A percentile compares a stretch with the other conserved stretches of the same genome.
These are phyloP conservation scores for Schwanniomyces pseudopolymorphus DNA, from an alignment of 805 yeast species.

Conservation along the genomic window DNA sequence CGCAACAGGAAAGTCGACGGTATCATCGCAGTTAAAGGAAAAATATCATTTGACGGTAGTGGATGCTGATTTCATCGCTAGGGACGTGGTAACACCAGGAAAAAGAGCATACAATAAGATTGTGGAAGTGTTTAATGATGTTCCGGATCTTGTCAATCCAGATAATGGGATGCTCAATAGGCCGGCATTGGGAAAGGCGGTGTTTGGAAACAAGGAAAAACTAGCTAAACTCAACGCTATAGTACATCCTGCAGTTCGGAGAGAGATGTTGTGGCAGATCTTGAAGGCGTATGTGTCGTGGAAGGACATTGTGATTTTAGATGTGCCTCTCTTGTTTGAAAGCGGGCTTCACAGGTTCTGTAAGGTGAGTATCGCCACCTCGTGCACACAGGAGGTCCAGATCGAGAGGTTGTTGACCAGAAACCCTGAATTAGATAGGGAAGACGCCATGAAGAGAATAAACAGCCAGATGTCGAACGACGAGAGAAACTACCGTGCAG, in stretches of 20 bases:
- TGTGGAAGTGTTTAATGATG: conserved; percentile 54
- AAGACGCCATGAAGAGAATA: conserved; percentile 74
- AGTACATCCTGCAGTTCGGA: conserved; percentile 84
- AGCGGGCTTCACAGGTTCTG: conserved; percentile 69
- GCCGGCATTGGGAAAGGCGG: conserved; percentile 70
- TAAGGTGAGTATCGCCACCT: conserved; percentile 66
- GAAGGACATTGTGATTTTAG: conserved; percentile 65
- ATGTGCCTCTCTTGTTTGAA: conserved; percentile 90
- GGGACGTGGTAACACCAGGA: conserved; percentile 83
- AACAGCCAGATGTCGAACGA: conserved; percentile 70
- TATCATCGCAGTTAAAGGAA: conserved; percentile 56
- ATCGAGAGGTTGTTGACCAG: conserved; percentile 60
- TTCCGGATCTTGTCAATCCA: conserved; percentile 49
- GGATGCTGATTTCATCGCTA: conserved; percentile 91
- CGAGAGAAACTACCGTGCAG: conserved; percentile 59
- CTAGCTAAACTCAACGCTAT: conserved; percentile 64
- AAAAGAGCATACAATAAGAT: conserved; percentile 66
- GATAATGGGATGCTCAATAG: conserved; percentile 58
- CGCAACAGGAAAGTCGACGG: conserved; percentile 96
- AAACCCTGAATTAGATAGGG: conserved; percentile 61
- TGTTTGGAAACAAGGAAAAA: conserved; percentile 66
- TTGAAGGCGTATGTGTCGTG: conserved; percentile 58
- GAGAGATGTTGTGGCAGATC: conserved; percentile 60
- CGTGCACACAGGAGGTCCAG: conserved; percentile 60
- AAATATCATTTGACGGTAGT: conserved; percentile 58